Evolutionary conservation across 2,329 filamentous ascomycete genomes (phyloP).

Genomic region (Nigrospora oryzae): DNA sequence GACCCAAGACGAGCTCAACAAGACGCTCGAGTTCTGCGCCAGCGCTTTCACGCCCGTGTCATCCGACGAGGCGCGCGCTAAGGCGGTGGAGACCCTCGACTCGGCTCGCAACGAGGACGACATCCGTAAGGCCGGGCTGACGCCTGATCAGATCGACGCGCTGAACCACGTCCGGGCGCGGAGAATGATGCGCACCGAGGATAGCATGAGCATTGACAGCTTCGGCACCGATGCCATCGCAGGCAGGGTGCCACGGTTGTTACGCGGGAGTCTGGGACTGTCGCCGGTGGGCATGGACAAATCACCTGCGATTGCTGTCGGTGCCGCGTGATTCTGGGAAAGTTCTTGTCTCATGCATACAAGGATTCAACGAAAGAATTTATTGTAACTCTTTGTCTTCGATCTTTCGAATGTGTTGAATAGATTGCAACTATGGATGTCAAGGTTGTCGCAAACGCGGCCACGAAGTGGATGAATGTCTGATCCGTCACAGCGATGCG

Average conservation of each 20-base stretch:
- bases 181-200: not conserved
- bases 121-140: conserved; percentile 10
- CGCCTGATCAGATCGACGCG: conserved; percentile 1
- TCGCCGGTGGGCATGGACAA: too few relatives aligned
- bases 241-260: not conserved
- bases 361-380: too few relatives aligned
- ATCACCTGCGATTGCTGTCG: too few relatives aligned
- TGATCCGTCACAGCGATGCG: too few relatives aligned
- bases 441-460: too few relatives aligned
- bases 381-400: too few relatives aligned
- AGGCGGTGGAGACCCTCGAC: conserved; percentile 6
- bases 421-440: too few relatives aligned
- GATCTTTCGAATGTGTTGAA: too few relatives aligned
- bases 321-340: too few relatives aligned
- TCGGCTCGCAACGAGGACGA: conserved; percentile 5
- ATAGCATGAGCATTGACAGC: not conserved
- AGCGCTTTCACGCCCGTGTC: conserved; percentile 16
- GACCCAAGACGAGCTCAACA: conserved; percentile 19
- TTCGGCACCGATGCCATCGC: not conserved
- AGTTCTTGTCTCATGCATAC: too few relatives aligned
- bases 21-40: conserved; percentile 23
- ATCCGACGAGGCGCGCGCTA: not conserved
- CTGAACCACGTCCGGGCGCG: not conserved
- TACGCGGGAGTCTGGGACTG: not conserved
- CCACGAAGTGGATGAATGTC: too few relatives aligned